phyloP scores from a whole-genome alignment of 495 filamentous ascomycete genomes.

The Trichodelitschia bisporula region DNA sequence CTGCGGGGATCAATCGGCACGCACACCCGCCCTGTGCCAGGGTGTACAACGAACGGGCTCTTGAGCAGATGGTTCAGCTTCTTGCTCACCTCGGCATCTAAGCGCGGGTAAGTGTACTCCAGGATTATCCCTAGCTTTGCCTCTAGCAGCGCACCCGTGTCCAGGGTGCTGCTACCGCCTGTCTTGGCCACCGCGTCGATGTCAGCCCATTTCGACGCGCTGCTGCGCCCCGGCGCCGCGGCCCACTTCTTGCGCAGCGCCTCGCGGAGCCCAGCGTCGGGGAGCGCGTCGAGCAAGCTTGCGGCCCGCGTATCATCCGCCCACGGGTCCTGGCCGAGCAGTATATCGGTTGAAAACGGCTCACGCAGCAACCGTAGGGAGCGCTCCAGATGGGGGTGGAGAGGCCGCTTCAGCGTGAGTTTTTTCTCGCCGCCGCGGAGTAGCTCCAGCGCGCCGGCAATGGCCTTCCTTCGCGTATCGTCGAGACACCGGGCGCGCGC shows the following conservation, averaged over 20 bases:
- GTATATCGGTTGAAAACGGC: constrained; percentile 58
- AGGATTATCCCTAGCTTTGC: constrained; percentile 85
- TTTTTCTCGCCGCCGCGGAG: constrained; percentile 69
- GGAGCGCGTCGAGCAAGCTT: constrained; percentile 52
- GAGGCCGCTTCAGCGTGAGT: constrained; percentile 59
- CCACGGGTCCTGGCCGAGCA: constrained; percentile 75
- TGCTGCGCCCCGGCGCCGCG: constrained; percentile 47
- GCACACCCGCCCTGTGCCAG: constrained; percentile 78
- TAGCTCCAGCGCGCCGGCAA: constrained; percentile 73
- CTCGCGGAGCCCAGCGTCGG: constrained; percentile 42
- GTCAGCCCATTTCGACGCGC: constrained; percentile 69
- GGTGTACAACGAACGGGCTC: constrained; percentile 86
- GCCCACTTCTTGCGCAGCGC: constrained; percentile 78
- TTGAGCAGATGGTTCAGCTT: constrained; percentile 96
- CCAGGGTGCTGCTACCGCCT: constrained; percentile 34
- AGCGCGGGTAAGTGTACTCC: constrained; percentile 93
- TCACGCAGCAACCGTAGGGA: constrained; percentile 60
- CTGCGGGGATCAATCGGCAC: constrained; percentile 62
- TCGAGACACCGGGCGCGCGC: constrained; percentile 58
- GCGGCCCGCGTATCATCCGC: constrained; percentile 35
- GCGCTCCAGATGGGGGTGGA: constrained; percentile 78
- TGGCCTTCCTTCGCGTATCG: constrained; percentile 55
- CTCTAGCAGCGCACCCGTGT: constrained; percentile 43
- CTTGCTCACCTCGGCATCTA: constrained; percentile 90
- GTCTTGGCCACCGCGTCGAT: constrained; percentile 66